These are phyloP conservation scores for Coniochaeta sp. DNA, from an alignment of 2,329 filamentous ascomycete genomes.

Conservation along the genomic window DNA sequence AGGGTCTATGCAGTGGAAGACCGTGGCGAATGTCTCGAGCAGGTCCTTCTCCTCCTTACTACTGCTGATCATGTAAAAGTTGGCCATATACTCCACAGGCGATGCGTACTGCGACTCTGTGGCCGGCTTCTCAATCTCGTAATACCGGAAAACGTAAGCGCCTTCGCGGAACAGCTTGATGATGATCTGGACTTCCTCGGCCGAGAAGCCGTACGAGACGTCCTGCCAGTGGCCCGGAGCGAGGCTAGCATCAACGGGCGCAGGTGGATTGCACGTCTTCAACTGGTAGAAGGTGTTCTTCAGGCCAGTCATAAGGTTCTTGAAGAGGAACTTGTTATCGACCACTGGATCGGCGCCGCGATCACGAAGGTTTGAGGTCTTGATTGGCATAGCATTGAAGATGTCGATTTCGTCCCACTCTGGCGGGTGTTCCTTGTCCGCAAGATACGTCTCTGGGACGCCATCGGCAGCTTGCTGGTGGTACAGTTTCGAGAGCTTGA, in stretches of 20 bases:
- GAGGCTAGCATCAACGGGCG: slow-evolving; percentile 66
- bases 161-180: slow-evolving; percentile 97
- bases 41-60: slow-evolving; percentile 96
- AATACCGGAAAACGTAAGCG: slow-evolving; percentile 93
- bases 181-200: slow-evolving; percentile 93
- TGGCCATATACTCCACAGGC: slow-evolving; percentile 86
- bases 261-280: slow-evolving; percentile 74
- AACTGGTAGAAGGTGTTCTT: slow-evolving; percentile 97
- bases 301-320: slow-evolving; percentile 88
- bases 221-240: slow-evolving; percentile 90
- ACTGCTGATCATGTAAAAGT: slow-evolving; percentile 90
- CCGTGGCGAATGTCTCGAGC: slow-evolving; percentile 93
- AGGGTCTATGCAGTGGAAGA: slow-evolving; percentile 97
- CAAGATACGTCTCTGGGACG: slow-evolving; percentile 70
- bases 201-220: slow-evolving; percentile 91
- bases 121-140: slow-evolving; percentile 76
- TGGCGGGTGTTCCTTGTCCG: slow-evolving; percentile 71
- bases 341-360: slow-evolving; percentile 82
- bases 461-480: slow-evolving; percentile 58
- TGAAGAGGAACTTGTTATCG: slow-evolving; percentile 97
- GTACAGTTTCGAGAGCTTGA: slow-evolving; percentile 80
- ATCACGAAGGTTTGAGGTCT: slow-evolving; percentile 85
- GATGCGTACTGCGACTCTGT: slow-evolving; percentile 69
- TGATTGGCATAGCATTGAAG: slow-evolving; percentile 92
- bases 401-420: slow-evolving; percentile 99